Conservation (phyloP, 176 grass and related monocot species). For the Coix lacrymajobi region DNA sequence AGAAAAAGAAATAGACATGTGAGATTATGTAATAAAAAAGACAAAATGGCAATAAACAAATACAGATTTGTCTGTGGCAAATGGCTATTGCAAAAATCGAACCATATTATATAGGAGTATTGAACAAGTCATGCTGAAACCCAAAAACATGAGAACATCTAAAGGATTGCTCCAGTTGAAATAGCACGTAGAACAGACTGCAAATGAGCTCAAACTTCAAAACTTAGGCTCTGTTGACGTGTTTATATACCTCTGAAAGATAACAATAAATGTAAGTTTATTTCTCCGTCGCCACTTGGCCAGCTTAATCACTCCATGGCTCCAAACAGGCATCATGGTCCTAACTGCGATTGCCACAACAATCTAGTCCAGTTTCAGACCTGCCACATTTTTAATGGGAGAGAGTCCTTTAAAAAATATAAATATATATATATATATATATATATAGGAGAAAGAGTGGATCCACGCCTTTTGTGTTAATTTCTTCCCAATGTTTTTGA, state of each 20-base stretch:
- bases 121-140: background rate
- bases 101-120: background rate
- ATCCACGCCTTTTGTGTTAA: background rate
- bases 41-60: background rate
- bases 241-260: constrained; percentile 43
- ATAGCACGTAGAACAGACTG: background rate
- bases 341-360: background rate
- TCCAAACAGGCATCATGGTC: background rate
- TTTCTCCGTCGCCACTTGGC: constrained; percentile 43
- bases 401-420: too few species aligned
- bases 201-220: constrained; percentile 33
- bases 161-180: background rate
- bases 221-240: constrained; percentile 24
- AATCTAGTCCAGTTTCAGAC: background rate
- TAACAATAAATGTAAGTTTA: constrained; percentile 40
- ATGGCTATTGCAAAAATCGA: background rate
- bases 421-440: too few species aligned
- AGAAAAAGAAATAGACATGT: background rate
- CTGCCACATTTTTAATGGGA: constrained; percentile 12
- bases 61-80: background rate
- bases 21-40: background rate
- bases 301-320: constrained; percentile 54
- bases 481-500: background rate
- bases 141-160: background rate
- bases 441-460: too few species aligned